Evolutionary conservation across 495 filamentous ascomycete genomes (phyloP).

Genomic region (Lichenothelia convexa): DNA sequence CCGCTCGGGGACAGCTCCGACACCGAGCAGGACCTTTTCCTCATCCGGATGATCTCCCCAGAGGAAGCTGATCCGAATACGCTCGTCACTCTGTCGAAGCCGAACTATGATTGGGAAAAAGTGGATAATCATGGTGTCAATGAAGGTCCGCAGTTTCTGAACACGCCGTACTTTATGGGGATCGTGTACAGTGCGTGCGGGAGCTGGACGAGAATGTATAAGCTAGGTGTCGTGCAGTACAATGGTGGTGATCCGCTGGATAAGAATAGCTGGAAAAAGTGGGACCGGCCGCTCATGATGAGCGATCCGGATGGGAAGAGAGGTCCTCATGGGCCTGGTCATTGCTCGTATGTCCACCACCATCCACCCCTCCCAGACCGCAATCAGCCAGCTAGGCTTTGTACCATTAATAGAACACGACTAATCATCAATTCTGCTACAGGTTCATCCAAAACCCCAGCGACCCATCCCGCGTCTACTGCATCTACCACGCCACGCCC

Average conservation of each 20-base stretch:
- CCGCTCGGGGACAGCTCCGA: constrained; percentile 10
- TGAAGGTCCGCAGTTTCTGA: constrained; percentile 20
- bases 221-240: constrained; percentile 16
- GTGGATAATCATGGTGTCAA: constrained; percentile 15
- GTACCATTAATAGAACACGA: too few relatives aligned
- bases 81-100: constrained; percentile 13
- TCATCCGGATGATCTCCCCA: constrained; percentile 12
- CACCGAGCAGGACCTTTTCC: constrained; percentile 15
- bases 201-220: constrained; percentile 19
- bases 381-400: too few relatives aligned
- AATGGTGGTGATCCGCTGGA: constrained; percentile 14
- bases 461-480: too few relatives aligned
- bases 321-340: constrained; percentile 19
- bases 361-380: too few relatives aligned
- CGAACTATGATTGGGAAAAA: constrained; percentile 15
- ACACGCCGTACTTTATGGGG: constrained; percentile 14
- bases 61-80: constrained; percentile 3
- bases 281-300: constrained; percentile 10
- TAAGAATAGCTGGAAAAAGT: constrained; percentile 13
- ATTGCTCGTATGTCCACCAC: too few relatives aligned
- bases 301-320: constrained; percentile 6
- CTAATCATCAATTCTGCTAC: too few relatives aligned
- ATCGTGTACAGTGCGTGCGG: constrained; percentile 17
- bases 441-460: too few relatives aligned
- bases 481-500: too few relatives aligned